Conservation (phyloP, 179 eudicot genomes). For the Sideroxylon spinosum region DNA sequence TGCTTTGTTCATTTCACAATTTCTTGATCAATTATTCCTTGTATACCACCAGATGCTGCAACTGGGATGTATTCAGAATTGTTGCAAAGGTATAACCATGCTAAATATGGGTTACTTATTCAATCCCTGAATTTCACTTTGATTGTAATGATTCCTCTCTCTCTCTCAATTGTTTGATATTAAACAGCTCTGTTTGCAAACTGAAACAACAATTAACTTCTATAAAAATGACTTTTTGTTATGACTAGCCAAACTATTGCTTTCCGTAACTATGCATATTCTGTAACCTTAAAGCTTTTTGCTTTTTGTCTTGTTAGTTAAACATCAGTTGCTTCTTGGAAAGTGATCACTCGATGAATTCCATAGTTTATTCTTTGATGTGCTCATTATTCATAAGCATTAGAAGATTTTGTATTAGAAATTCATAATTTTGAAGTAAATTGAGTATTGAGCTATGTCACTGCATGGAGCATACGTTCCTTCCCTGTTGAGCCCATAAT, state of each 20-base stretch:
- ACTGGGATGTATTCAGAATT: constrained; percentile 83
- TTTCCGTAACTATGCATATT: no score
- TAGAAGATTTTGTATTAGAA: neutral
- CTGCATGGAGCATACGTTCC: neutral
- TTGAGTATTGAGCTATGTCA: neutral
- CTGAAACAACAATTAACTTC: neutral
- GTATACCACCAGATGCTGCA: constrained; percentile 74
- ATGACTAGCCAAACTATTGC: neutral
- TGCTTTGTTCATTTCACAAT: neutral
- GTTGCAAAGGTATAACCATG: constrained; percentile 55
- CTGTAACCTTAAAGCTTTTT: neutral
- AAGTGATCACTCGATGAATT: neutral
- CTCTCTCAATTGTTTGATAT: neutral
- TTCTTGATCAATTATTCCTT: constrained; percentile 9
- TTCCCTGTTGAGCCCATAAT: neutral
- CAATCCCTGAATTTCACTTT: neutral
- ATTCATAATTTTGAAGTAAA: neutral
- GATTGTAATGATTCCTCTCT: neutral
- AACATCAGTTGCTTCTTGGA: constrained; percentile 3
- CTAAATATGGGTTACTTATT: neutral
- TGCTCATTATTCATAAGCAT: neutral
- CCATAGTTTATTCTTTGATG: neutral
- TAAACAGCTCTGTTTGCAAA: neutral
- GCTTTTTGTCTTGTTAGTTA: neutral
- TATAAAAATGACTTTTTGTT: neutral